Conservation (phyloP, 2,329 filamentous ascomycete genomes). For the Colletotrichum truncatum region DNA sequence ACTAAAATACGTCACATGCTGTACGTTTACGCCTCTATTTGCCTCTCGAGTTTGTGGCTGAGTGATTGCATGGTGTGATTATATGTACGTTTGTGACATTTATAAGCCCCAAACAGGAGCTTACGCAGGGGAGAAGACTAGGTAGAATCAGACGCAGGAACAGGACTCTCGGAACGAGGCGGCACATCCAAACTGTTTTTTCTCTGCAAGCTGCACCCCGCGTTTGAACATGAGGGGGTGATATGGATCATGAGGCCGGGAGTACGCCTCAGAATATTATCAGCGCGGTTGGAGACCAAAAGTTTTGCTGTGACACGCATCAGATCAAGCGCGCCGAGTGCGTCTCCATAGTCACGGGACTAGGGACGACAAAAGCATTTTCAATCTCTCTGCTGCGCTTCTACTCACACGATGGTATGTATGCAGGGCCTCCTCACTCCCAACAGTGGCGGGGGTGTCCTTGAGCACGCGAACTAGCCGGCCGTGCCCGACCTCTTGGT, state of each 20-base stretch:
- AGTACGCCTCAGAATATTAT: too few relatives aligned
- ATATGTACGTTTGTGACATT: background rate
- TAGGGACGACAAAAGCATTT: background rate
- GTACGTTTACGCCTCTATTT: background rate
- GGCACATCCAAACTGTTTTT: background rate
- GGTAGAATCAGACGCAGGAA: background rate
- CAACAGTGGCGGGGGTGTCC: background rate
- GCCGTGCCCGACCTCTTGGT: slow-evolving; percentile 4
- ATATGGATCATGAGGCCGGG: background rate
- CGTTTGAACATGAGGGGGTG: slow-evolving; percentile 8
- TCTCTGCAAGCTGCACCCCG: slow-evolving; percentile 15
- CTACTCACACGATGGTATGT: too few relatives aligned
- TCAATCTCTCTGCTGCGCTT: too few relatives aligned
- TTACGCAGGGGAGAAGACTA: background rate
- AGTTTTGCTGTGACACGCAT: background rate
- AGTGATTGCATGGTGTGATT: slow-evolving; percentile 8
- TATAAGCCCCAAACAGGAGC: slow-evolving; percentile 19
- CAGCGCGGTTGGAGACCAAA: background rate
- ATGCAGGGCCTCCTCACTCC: background rate
- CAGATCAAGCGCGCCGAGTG: background rate
- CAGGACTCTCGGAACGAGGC: background rate
- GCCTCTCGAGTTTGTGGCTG: slow-evolving; percentile 11
- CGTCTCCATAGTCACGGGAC: background rate
- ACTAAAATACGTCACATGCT: too few relatives aligned
- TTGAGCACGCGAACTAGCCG: background rate